Evolutionary conservation across 805 yeast species (phyloP).

Genomic region (Ogataea paraovalis): DNA sequence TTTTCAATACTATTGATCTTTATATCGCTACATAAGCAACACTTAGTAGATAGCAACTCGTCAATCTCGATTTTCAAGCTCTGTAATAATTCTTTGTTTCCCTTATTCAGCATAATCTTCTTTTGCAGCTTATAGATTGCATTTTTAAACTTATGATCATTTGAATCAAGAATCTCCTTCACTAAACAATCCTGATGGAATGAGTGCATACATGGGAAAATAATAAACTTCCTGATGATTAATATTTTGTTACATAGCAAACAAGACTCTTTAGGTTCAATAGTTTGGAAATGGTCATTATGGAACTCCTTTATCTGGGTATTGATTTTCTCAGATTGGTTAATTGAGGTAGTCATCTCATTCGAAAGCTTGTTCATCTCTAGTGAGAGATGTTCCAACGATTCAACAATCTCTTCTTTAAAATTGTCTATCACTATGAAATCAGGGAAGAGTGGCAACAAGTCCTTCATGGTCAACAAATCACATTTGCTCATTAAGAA

Average conservation of each 20-base stretch:
- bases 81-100: conserved; percentile 26
- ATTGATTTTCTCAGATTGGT: conserved; percentile 54
- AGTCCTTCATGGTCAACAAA: conserved; percentile 66
- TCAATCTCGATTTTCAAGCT: conserved; percentile 49
- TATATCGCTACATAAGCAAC: conserved; percentile 73
- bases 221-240: conserved; percentile 66
- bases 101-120: conserved; percentile 36
- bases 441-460: conserved; percentile 82
- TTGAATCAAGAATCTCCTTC: conserved; percentile 51
- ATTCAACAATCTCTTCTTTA: conserved; percentile 75
- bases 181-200: conserved; percentile 89
- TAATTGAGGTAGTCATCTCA: conserved; percentile 73
- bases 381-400: conserved; percentile 70
- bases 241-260: conserved; percentile 64
- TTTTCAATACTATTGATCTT: conserved; percentile 68
- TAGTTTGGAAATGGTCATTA: conserved; percentile 51
- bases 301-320: conserved; percentile 51
- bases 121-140: conserved; percentile 52
- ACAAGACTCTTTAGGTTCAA: conserved; percentile 86
- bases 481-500: conserved; percentile 43
- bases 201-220: conserved; percentile 87
- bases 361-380: conserved; percentile 59
- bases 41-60: conserved; percentile 53
- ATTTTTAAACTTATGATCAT: conserved; percentile 64
- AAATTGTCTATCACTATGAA: conserved; percentile 76